Evolutionary conservation across 495 filamentous ascomycete genomes (phyloP).

Genomic region (Aspergillus incahuasiensis): DNA sequence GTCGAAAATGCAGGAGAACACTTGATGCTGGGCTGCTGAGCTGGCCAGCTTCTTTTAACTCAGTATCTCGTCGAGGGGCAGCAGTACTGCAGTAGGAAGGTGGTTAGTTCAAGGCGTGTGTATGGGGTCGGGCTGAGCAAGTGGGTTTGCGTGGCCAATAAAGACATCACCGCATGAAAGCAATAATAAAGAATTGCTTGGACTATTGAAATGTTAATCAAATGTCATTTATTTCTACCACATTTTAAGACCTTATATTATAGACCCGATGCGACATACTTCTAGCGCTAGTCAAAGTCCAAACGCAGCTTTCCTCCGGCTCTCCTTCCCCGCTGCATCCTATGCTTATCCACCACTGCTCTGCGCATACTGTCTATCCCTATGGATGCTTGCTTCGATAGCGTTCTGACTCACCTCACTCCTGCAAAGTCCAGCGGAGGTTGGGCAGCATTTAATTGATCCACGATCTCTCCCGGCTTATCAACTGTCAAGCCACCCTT

Average conservation of each 20-base stretch:
- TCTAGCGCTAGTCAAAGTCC: neutral
- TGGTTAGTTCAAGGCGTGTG: neutral
- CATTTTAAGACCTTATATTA: neutral
- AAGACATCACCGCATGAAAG: neutral
- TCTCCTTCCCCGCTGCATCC: slow-evolving; percentile 10
- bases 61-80: neutral
- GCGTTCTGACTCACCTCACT: neutral
- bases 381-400: neutral
- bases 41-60: neutral
- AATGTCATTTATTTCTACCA: neutral
- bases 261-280: neutral
- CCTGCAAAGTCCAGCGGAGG: neutral
- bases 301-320: slow-evolving; percentile 1
- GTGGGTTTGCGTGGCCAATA: slow-evolving; percentile 12
- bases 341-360: neutral
- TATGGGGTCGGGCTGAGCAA: slow-evolving; percentile 6
- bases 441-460: slow-evolving; percentile 2
- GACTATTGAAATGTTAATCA: neutral
- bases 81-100: neutral
- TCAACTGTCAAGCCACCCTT: neutral
- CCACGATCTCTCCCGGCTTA: neutral
- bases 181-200: neutral
- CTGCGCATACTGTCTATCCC: neutral
- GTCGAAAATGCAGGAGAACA: neutral
- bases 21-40: neutral